Base-by-base conservation (phyloP, 257 asterid species). In the Plectranthus barbatus region DNA sequence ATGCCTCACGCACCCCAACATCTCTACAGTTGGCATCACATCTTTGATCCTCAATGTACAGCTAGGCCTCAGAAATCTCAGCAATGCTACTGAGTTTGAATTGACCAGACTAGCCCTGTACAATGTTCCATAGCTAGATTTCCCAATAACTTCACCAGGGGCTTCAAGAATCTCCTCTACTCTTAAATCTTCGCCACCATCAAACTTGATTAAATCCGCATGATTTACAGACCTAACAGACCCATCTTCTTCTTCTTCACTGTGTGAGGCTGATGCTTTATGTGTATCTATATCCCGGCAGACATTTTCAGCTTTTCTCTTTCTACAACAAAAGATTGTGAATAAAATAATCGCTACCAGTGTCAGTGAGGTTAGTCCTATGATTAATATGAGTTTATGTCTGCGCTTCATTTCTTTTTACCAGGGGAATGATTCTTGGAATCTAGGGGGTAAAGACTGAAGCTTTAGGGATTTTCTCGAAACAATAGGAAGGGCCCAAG, bases 131-230 rank as follows among this genome's bases (percentile, higher is more conserved):
- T 79, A 83, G 68, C 83, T 76, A 4, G 88, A 85, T 67, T 87
- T 87, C 13, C 87, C 95, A 18, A 85, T 79, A 19, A 87, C 95
- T 66, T 87, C 94, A 20, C 95, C 95, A 29, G 95, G 94, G 47
- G 95, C 94, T 66, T 87, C 94, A 3, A 87, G 80, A 29, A 87
- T 78, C 58, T 85, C 94, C 63, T 67, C 56, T 5, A 76, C 74
- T 18, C 60, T 74, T 0, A 87, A 88, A 70, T 79, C 86, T 74
- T 79, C 90, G 62, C 85, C 83, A 8, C 85, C 91, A 18, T 66
- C 52, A 69, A 82, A 87, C 76, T 71, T 85, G 13, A 83, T 72
- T 51, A 87, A 76, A 29, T 71, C 88, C 74, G 80, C 90, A 54
- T 42, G 19, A 42, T 42, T 14, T n/a, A 5, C 48, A 42, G 4